Base-by-base conservation (phyloP, 805 yeast genomes). In the Yamadazyma ubonensis region DNA sequence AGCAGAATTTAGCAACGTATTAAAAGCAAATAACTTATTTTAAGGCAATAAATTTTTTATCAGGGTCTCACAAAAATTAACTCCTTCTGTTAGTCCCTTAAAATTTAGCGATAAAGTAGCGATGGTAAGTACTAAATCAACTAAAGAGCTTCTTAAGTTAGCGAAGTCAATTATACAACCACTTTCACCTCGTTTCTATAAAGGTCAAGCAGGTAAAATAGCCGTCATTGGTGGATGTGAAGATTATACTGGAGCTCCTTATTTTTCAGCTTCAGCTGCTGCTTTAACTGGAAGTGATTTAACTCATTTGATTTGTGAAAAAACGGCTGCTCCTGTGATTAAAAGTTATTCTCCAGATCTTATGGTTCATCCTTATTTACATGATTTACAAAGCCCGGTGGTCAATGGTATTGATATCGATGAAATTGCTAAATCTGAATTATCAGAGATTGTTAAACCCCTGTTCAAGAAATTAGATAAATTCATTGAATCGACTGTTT, bases 161-260 rank as follows among this genome's bases (percentile, higher is more conserved):
- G 77, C 81, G 8, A 67, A 70, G 39, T 65, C 66, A 27, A 57
- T 88, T 25, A 71, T 91, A 7, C 96, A 96, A 28, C 97, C 96
- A 2, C 63, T 90, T 23, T 63, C 73, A 2, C 78, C 86, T 4
- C 53, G 57, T 11, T 84, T 85, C 58, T 83, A 91, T 64, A 91
- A 91, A 59, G 99, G 99, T 16, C 98, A 91, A 60, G 81, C 85
- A 5, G 98, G 98, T 5, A 73, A 87, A 43, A 70, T 91, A 2
- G 87, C 83, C 8, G 86, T 91, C 0, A 76, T 91, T 46, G 99
- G 99, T 16, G 99, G 99, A 1, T 83, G 93, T 59, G 90, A 86
- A 58, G 97, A 91, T 58, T 91, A 89, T 58, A 90, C 97, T 0
- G 99, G 99, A 0, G 99, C 99, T 0, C 98, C 98, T 2, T 93